Evolutionary conservation across 139 green algal species (phyloP), one percentile per base, ranked within the genome.

Genomic region (Chlamydomonas urium): DNA sequence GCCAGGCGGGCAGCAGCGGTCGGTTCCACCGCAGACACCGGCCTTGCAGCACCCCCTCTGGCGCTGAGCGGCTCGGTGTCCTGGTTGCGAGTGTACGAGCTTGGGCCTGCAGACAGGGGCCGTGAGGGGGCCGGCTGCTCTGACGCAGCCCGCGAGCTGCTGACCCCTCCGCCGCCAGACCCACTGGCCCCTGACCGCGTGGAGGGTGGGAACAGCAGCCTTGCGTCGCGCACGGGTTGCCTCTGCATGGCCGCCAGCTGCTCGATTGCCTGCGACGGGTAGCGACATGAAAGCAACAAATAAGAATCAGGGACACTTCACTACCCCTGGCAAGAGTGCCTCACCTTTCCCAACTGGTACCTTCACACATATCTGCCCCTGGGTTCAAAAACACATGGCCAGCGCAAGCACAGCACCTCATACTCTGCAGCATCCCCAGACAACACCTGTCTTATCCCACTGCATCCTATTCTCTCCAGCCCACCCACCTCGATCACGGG

Each of bases 401-500:
- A 56, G 17, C 45, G 17, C 17, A 56, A 56, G 45, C 45, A 56
- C 45, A 56, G n/a, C n/a, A n/a, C n/a, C n/a, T n/a, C n/a, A n/a
- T n/a, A n/a, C n/a, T n/a, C n/a, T n/a, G n/a, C n/a, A n/a, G n/a
- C 45, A 26, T 17, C 21, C 45, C 45, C 21, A 17, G 21, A 56
- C 45, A 56, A 56, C 45, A 56, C 21, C 45, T 26, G 17, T 56
- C 45, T 26, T 56, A 56, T 21, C 45, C 21, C 17, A 56, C n/a
- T 26, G 45, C 45, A 56, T 21, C 17, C 45, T 56, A 21, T 56
- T 21, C 45, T 56, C 35, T 53, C 19, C 47, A 67, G 24, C 24
- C 38, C 26, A 24, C 45, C 29, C 59, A 69, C 69, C 76, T 81
- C 32, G 45, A 75, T 6, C 45, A 60, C 65, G 14, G 32, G 24